phyloP scores from a whole-genome alignment of 768 basidiomycete genomes.

The Holtermannia corniformis region DNA sequence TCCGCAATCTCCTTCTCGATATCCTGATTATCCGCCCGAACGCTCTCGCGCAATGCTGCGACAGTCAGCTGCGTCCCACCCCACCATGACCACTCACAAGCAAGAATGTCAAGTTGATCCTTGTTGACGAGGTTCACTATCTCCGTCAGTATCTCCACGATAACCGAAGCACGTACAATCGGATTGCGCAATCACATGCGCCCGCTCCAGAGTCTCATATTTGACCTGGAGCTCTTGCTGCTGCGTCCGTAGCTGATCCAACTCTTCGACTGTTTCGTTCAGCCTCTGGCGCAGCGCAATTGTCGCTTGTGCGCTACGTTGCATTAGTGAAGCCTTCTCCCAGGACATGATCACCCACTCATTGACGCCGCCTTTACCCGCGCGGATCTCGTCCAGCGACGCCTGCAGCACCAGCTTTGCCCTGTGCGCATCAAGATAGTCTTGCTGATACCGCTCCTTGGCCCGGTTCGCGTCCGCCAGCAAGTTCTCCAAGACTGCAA shows the following conservation, averaged over 20 bases:
- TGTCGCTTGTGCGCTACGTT: constrained; percentile 60
- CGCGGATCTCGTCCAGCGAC: constrained; percentile 78
- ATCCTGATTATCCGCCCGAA: constrained; percentile 72
- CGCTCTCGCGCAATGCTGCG: constrained; percentile 63
- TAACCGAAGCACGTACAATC: constrained; percentile 52
- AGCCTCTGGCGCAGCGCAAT: constrained; percentile 79
- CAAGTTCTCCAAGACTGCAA: constrained; percentile 81
- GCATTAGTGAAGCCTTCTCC: no score
- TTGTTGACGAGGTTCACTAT: constrained; percentile 83
- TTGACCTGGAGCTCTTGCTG: constrained; percentile 64
- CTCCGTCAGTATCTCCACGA: neutral
- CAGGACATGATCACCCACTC: constrained; percentile 55
- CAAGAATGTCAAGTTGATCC: constrained; percentile 83
- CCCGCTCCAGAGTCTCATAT: constrained; percentile 53
- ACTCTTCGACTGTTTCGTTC: constrained; percentile 75
- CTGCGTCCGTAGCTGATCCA: constrained; percentile 60
- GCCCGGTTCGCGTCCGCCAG: constrained; percentile 82
- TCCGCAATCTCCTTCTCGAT: constrained; percentile 61
- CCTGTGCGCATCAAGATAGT: constrained; percentile 74
- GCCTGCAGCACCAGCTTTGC: constrained; percentile 70
- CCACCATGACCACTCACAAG: constrained; percentile 37
- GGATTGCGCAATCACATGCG: constrained; percentile 73
- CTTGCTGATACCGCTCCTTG: constrained; percentile 78
- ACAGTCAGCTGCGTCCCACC: constrained; percentile 2
- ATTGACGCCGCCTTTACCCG: constrained; percentile 72